Base-by-base conservation (phyloP, 2,329 filamentous ascomycete species). In the Aspergillus sp. region DNA sequence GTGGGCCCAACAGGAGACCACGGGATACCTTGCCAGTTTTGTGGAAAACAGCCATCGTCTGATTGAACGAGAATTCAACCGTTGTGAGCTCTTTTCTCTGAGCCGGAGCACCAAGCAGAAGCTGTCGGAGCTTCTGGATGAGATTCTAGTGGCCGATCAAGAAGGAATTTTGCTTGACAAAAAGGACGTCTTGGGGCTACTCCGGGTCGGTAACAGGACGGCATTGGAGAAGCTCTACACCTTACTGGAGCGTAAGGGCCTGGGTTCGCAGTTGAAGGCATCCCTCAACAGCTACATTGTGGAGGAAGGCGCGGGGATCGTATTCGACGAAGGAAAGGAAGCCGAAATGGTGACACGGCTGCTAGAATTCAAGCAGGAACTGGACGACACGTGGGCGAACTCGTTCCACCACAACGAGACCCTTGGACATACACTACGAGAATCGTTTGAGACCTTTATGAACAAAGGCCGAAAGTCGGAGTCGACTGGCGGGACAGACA, bases 391-490 rank as follows among this genome's bases (percentile, higher is more conserved):
- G 56, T 85, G 88, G 62, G 79, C 81, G 36, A 79, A 84, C 42
- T 83, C 88, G 0, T 96, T 98, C 60, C 75, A 78, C 41, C 81
- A 81, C 45, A 80, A 95, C 55, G 81, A 88, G n/a, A 77, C 80
- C 26, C 82, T 97, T 42, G 78, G 82, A 0, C 86, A 90, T 64
- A 81, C 78, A 7, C 75, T 98, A 55, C 80, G 93, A 47, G 88
- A 96, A 58, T 79, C 88, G 0, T 97, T 98, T 61, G 83, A 86
- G 45, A 78, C 75, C 1, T 96, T 97, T 58, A 95, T 98, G 76
- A 98, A 98, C 65, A 87, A 93, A 65, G 79, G 76, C 3, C 85
- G 85, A 61, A 86, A 83, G 60, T 82, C 80, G 1, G 77, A 80
- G 5, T 74, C 81, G 4, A 83, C 81, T 4, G 91, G 86, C 79